Conservation (phyloP, 441 rosid genomes). For the Erodium chrysanthum region DNA sequence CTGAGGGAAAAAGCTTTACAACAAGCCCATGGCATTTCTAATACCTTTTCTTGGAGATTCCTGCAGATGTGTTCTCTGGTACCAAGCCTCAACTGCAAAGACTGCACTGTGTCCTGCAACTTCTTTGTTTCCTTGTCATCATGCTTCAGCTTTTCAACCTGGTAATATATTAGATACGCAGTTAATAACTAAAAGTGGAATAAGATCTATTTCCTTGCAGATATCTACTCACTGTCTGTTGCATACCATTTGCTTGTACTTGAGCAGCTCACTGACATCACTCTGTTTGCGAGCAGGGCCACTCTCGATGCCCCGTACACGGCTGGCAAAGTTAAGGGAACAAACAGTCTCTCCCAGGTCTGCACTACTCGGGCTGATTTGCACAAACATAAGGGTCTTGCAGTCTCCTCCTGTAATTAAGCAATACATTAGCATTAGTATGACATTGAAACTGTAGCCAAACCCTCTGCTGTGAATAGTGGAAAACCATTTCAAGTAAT, state of each 20-base stretch:
- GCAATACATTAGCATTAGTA: background rate
- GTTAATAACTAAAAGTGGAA: background rate
- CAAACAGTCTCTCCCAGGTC: constrained; percentile 80
- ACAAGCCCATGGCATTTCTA: no score
- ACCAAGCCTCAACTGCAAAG: constrained; percentile 57
- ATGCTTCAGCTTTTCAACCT: constrained; percentile 78
- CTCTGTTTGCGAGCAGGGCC: constrained; percentile 78
- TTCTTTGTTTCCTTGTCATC: constrained; percentile 70
- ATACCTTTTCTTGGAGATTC: constrained; percentile 79
- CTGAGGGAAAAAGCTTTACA: no score
- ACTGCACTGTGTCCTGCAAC: constrained; percentile 65
- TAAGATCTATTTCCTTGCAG: no score
- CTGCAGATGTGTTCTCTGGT: constrained; percentile 66
- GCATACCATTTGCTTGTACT: constrained; percentile 70
- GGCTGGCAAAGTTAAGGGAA: constrained; percentile 86
- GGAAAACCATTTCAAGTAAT: background rate
- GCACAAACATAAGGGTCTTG: constrained; percentile 90
- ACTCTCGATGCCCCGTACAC: constrained; percentile 85
- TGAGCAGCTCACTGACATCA: constrained; percentile 60
- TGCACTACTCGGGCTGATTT: constrained; percentile 77
- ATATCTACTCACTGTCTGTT: no score
- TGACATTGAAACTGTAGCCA: no score
- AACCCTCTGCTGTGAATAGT: background rate
- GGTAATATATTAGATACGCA: background rate
- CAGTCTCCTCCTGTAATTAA: constrained; percentile 67